These are phyloP conservation scores for Sphagnum tenellum DNA, from an alignment of 225 moss, liverwort and hornwort genomes.

Conservation along the genomic window DNA sequence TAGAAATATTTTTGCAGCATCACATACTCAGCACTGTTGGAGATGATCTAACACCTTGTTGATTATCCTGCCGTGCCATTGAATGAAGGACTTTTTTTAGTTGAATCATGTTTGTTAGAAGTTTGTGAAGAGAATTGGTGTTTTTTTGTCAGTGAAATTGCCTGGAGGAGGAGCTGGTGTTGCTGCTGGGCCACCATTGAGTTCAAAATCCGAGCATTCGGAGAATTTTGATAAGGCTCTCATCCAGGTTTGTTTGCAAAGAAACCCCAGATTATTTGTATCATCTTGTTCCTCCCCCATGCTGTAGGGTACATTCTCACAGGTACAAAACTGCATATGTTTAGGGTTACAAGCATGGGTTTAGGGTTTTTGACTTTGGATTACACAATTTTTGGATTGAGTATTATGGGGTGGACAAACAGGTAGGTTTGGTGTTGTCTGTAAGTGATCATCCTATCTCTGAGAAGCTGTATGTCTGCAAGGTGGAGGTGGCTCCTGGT, in stretches of 20 bases:
- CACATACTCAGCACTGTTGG: not conserved
- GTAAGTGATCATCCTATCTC: constrained; percentile 74
- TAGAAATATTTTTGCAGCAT: not conserved
- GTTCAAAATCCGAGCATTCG: constrained; percentile 37
- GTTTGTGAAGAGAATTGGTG: not conserved
- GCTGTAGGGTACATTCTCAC: no score
- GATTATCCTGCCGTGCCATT: not conserved
- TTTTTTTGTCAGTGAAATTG: constrained; percentile 62
- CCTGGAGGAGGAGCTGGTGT: constrained; percentile 55
- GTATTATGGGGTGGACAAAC: constrained; percentile 6
- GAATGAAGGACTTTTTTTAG: not conserved
- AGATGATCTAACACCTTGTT: not conserved
- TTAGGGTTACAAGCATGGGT: not conserved
- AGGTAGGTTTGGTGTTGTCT: constrained; percentile 82
- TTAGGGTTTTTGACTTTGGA: not conserved
- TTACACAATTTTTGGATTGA: not conserved
- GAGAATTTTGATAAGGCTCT: constrained; percentile 82
- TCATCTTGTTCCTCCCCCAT: no score
- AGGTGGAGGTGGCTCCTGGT: constrained; percentile 61
- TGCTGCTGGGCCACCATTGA: constrained; percentile 27
- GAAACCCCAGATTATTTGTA: no score
- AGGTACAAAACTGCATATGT: no score
- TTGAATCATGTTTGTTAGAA: no score
- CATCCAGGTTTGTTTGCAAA: constrained; percentile 40
- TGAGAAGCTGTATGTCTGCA: constrained; percentile 84